phyloP scores from a whole-genome alignment of 768 basidiomycete genomes.

The Mycena sanguinolenta region DNA sequence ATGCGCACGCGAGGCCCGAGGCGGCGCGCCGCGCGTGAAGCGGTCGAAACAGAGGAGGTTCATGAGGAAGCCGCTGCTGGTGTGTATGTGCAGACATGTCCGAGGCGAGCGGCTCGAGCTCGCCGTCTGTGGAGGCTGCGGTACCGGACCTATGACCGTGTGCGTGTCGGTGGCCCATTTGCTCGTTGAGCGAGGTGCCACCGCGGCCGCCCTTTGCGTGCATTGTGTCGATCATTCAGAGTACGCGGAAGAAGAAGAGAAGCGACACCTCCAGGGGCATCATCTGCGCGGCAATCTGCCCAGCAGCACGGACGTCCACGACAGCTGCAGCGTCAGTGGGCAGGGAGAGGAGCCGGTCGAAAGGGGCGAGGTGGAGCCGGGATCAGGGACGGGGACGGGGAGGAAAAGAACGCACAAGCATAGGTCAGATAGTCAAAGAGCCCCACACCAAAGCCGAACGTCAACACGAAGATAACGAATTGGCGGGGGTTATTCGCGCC shows the following conservation, averaged over 20 bases:
- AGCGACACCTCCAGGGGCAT: conserved; percentile 92
- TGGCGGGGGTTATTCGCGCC: conserved; percentile 96
- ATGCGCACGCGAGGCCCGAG: conserved; percentile 84
- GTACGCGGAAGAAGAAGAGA: not conserved
- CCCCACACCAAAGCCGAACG: conserved; percentile 84
- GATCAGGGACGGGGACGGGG: conserved; percentile 47
- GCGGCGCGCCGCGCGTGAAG: conserved; percentile 92
- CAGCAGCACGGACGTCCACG: conserved; percentile 92
- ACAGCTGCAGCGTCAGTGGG: conserved; percentile 89
- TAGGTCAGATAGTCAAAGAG: conserved; percentile 89
- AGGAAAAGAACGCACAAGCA: conserved; percentile 71
- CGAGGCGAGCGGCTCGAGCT: conserved; percentile 62
- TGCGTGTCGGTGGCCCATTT: conserved; percentile 84
- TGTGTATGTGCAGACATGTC: conserved; percentile 61
- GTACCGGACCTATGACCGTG: conserved; percentile 38
- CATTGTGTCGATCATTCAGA: not conserved
- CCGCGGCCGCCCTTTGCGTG: conserved; percentile 76
- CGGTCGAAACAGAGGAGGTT: conserved; percentile 93
- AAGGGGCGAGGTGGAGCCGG: conserved; percentile 32
- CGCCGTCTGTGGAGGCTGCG: conserved; percentile 49
- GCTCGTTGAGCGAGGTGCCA: conserved; percentile 72
- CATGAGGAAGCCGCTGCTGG: conserved; percentile 80
- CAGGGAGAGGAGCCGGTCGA: conserved; percentile 68
- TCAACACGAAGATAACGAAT: conserved; percentile 92
- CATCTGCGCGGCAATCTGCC: conserved; percentile 94